These are phyloP conservation scores for Quercus aquifolioides DNA, from an alignment of 306 rosid genomes.

Conservation along the genomic window DNA sequence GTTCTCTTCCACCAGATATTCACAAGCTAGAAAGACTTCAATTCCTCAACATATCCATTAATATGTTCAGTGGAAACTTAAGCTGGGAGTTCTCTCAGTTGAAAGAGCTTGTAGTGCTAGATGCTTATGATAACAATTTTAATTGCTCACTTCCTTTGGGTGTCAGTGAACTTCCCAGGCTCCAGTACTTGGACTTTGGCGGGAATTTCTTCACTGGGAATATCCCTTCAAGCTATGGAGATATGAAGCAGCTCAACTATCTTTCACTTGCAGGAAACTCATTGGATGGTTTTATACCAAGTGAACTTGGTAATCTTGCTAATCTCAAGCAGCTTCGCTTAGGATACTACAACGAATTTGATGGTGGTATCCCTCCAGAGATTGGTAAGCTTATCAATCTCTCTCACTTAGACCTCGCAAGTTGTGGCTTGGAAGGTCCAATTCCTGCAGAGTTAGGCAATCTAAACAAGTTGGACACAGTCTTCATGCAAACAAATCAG, in stretches of 20 bases:
- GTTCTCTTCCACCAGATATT: conserved; percentile 40
- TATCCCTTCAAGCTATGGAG: conserved; percentile 68
- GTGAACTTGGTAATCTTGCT: conserved; percentile 65
- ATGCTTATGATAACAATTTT: conserved; percentile 77
- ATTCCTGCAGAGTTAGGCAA: conserved; percentile 77
- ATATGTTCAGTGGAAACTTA: conserved; percentile 59
- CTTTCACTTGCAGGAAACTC: conserved; percentile 86
- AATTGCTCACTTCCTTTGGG: conserved; percentile 66
- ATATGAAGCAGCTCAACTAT: conserved; percentile 45
- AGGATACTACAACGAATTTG: conserved; percentile 76
- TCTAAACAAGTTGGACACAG: conserved; percentile 59
- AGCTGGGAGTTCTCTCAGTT: conserved; percentile 50
- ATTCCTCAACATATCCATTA: conserved; percentile 74
- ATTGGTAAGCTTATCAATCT: conserved; percentile 62
- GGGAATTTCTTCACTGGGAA: conserved; percentile 71
- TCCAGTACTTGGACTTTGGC: conserved; percentile 59
- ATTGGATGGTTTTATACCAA: conserved; percentile 66
- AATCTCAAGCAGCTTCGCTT: conserved; percentile 52
- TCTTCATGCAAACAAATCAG: conserved; percentile 81
- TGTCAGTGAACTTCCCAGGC: conserved; percentile 39
- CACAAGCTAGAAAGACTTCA: conserved; percentile 43
- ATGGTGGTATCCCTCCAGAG: conserved; percentile 66
- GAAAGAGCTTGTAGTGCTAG: conserved; percentile 44
- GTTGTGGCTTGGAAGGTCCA: conserved; percentile 67
- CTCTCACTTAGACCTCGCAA: conserved; percentile 76